Evolutionary conservation across 2,329 filamentous ascomycete genomes (phyloP).

Genomic region (Aspergillus puulaauensis): DNA sequence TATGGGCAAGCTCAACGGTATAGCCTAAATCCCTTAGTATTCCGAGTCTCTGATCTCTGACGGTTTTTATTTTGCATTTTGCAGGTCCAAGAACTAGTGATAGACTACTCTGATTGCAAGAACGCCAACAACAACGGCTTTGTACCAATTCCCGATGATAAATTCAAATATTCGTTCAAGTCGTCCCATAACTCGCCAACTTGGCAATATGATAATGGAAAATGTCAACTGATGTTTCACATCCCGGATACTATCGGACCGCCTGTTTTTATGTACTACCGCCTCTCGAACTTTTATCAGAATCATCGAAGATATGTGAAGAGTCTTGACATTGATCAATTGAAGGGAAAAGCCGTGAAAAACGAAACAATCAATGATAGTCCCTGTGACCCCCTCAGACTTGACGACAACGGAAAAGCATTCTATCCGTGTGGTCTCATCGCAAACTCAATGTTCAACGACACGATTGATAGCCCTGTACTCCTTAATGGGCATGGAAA

Average conservation of each 20-base stretch:
- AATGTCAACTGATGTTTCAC: constrained; percentile 74
- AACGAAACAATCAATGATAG: constrained; percentile 63
- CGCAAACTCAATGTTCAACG: constrained; percentile 96
- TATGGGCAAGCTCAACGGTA: constrained; percentile 83
- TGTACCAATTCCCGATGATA: constrained; percentile 51
- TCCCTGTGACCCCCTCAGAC: constrained; percentile 72
- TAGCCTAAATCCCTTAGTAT: constrained; percentile 18
- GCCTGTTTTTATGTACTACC: constrained; percentile 91
- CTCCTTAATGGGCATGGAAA: constrained; percentile 47
- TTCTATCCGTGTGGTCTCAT: constrained; percentile 96
- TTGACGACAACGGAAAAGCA: constrained; percentile 58
- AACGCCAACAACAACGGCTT: constrained; percentile 42
- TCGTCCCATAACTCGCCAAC: constrained; percentile 42
- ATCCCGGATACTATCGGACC: constrained; percentile 76
- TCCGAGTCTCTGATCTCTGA: neutral
- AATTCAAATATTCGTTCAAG: constrained; percentile 72
- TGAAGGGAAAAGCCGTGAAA: constrained; percentile 69
- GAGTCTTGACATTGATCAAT: constrained; percentile 78
- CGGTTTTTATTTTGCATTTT: neutral
- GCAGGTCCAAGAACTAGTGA: constrained; percentile 82
- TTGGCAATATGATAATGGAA: constrained; percentile 37
- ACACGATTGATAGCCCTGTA: constrained; percentile 71
- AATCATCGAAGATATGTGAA: constrained; percentile 96
- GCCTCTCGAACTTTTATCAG: constrained; percentile 96
- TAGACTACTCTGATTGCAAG: constrained; percentile 86